Conservation (phyloP, 2,329 filamentous ascomycete species). For the Ophiocordyceps camponoti-rufipedis region DNA sequence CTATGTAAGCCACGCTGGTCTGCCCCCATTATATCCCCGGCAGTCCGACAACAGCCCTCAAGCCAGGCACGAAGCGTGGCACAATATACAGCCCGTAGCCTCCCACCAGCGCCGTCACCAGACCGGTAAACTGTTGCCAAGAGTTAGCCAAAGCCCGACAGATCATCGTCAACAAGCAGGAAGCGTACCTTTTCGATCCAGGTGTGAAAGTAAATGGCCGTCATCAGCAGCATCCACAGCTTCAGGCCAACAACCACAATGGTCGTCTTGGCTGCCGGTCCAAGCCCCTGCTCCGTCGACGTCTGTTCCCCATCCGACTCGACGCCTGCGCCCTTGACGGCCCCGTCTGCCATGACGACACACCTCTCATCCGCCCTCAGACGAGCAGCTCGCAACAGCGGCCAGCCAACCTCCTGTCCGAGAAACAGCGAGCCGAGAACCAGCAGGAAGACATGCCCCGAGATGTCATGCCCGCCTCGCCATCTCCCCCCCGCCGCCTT, state of each 20-base stretch:
- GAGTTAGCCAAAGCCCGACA: constrained; percentile 6
- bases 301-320: constrained; percentile 17
- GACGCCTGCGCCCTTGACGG: constrained; percentile 38
- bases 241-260: constrained; percentile 49
- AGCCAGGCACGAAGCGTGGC: constrained; percentile 27
- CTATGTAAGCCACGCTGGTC: too few relatives aligned
- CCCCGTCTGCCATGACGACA: constrained; percentile 48
- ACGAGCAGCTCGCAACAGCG: constrained; percentile 25
- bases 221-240: constrained; percentile 97
- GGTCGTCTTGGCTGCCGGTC: constrained; percentile 36
- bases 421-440: constrained; percentile 71
- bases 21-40: constrained; percentile 24
- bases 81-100: constrained; percentile 33
- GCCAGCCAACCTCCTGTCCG: constrained; percentile 56
- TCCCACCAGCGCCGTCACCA: constrained; percentile 26
- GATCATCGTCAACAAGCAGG: too few relatives aligned
- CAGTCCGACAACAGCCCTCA: constrained; percentile 27
- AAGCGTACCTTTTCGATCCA: constrained; percentile 77
- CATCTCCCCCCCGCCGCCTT: constrained; percentile 68
- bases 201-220: constrained; percentile 93
- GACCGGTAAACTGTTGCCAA: constrained; percentile 29
- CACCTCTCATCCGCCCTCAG: constrained; percentile 39
- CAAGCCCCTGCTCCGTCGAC: constrained; percentile 14
- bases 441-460: constrained; percentile 84
- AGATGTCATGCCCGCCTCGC: constrained; percentile 92